Evolutionary conservation across 805 yeast species (phyloP).

Genomic region (Komagataella kurtzmanii): DNA sequence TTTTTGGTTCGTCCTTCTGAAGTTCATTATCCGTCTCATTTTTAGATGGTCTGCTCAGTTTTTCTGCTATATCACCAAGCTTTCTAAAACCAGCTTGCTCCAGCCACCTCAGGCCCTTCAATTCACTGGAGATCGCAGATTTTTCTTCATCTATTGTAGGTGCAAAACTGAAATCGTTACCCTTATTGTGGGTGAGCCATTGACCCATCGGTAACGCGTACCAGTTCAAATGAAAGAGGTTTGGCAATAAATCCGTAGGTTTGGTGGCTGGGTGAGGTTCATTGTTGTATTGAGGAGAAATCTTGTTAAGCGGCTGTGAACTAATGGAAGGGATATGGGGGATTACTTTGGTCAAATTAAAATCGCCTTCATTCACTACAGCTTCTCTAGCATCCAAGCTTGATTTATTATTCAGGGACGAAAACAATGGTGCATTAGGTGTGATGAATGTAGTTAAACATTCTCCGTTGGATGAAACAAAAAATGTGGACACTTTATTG

Average conservation of each 20-base stretch:
- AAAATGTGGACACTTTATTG: slow-evolving; percentile 39
- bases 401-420: slow-evolving; percentile 60
- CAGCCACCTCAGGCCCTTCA: slow-evolving; percentile 38
- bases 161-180: slow-evolving; percentile 41
- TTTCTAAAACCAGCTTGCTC: slow-evolving; percentile 37
- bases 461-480: slow-evolving; percentile 45
- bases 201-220: slow-evolving; percentile 47
- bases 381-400: slow-evolving; percentile 64
- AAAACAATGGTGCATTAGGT: slow-evolving; percentile 64
- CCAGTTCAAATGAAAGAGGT: slow-evolving; percentile 51
- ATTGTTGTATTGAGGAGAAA: slow-evolving; percentile 22
- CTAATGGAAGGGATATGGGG: slow-evolving; percentile 30
- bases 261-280: slow-evolving; percentile 9
- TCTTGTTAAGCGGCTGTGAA: slow-evolving; percentile 27
- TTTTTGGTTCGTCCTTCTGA: slow-evolving; percentile 1
- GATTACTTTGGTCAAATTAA: slow-evolving; percentile 51
- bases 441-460: slow-evolving; percentile 45
- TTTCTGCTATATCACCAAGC: slow-evolving; percentile 10
- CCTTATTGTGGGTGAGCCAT: slow-evolving; percentile 42
- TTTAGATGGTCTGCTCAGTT: slow-evolving; percentile 6
- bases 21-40: slow-evolving; percentile 5
- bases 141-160: slow-evolving; percentile 51
- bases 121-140: slow-evolving; percentile 35
- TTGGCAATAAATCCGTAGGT: slow-evolving; percentile 39
- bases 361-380: slow-evolving; percentile 45